Evolutionary conservation across 1,139 yeast genomes (phyloP).

Genomic region (Pichia sp.): DNA sequence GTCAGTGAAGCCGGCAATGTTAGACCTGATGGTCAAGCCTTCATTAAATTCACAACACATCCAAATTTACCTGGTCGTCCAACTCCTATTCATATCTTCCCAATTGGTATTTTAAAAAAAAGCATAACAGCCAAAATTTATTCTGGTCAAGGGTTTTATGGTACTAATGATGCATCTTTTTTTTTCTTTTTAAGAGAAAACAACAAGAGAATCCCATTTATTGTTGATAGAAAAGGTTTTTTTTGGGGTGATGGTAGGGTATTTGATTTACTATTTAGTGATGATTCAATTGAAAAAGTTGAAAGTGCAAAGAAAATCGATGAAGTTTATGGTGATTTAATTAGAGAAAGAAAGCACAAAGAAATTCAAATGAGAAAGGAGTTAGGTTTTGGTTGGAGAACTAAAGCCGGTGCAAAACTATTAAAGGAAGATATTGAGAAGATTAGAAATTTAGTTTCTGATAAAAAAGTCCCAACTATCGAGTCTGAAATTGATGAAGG

Average conservation of each 20-base stretch:
- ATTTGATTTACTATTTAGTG: constrained; percentile 72
- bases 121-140: constrained; percentile 63
- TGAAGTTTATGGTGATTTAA: constrained; percentile 32
- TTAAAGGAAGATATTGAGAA: constrained; percentile 29
- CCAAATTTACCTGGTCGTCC: constrained; percentile 71
- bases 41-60: constrained; percentile 62
- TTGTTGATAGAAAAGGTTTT: constrained; percentile 77
- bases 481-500: constrained; percentile 3
- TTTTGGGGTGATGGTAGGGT: constrained; percentile 92
- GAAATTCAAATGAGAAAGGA: constrained; percentile 34
- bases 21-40: constrained; percentile 31
- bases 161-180: constrained; percentile 71
- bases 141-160: constrained; percentile 84
- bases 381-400: constrained; percentile 36
- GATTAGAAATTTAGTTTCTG: constrained; percentile 25
- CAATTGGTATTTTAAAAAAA: constrained; percentile 48
- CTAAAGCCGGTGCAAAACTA: constrained; percentile 28
- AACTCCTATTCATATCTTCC: constrained; percentile 67
- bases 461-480: constrained; percentile 21
- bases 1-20: constrained; percentile 20
- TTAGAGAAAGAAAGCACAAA: constrained; percentile 27
- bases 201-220: constrained; percentile 55
- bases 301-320: constrained; percentile 67
- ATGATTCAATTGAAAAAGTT: constrained; percentile 67
- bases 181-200: constrained; percentile 65